These are phyloP conservation scores for Puccinia polysora DNA, from an alignment of 1,284 basidiomycete genomes.

Conservation along the genomic window DNA sequence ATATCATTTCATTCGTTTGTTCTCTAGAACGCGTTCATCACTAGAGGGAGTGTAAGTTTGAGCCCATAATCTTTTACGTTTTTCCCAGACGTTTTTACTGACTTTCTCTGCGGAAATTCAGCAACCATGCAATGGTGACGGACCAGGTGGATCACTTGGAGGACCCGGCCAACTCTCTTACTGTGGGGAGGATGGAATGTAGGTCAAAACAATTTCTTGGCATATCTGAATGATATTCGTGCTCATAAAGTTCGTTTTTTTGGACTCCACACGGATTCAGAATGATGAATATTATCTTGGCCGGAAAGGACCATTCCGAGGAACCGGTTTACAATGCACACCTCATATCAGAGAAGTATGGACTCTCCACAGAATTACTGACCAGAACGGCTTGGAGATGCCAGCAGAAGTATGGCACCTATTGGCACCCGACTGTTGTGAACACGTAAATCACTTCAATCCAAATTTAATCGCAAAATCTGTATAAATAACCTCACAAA, in stretches of 20 bases:
- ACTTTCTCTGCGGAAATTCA: neutral
- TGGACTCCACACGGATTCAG: neutral
- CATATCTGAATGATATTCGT: neutral
- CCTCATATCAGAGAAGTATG: conserved; percentile 29
- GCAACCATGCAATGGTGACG: conserved; percentile 35
- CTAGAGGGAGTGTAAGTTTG: conserved; percentile 39
- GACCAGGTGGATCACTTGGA: conserved; percentile 17
- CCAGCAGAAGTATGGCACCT: conserved; percentile 38
- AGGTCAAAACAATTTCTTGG: neutral
- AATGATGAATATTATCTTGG: conserved; percentile 43
- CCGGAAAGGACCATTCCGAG: conserved; percentile 7
- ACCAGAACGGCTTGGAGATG: conserved; percentile 37
- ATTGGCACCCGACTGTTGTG: conserved; percentile 10
- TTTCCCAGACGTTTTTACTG: neutral
- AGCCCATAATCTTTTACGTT: neutral
- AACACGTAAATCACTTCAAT: conserved; percentile 10
- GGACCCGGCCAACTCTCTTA: conserved; percentile 20
- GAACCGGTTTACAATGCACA: conserved; percentile 25
- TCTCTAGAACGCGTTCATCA: conserved; percentile 34
- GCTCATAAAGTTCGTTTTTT: neutral
- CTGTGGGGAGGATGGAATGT: conserved; percentile 41
- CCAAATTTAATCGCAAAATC: neutral
- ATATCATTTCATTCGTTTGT: neutral
- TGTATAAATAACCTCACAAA: neutral
- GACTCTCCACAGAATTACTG: conserved; percentile 25